A percentile compares a stretch with the other conserved stretches of the same genome.
phyloP scores from a whole-genome alignment of 352 stramenopile genomes.

The Globisporangium recalcitrans region DNA sequence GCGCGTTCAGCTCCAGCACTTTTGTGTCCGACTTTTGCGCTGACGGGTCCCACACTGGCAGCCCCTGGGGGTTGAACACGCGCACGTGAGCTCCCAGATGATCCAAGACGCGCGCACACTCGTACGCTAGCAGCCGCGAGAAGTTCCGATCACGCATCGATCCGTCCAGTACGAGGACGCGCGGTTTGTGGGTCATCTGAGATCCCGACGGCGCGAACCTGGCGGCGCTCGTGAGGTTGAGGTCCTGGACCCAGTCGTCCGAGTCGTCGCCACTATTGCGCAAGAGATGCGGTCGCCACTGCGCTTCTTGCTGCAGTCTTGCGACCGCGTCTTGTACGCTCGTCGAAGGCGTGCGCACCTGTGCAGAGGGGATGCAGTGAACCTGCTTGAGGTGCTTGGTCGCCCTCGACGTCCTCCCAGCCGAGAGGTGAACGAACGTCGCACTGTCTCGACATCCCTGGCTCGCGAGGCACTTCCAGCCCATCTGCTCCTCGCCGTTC shows the following conservation, averaged over 20 bases:
- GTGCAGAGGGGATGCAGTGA: not conserved
- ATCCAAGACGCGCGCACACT: constrained; percentile 52
- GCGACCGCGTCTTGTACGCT: not conserved
- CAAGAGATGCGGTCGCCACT: not conserved
- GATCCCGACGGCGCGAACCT: constrained; percentile 15
- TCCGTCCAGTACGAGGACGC: constrained; percentile 54
- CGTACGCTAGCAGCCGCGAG: constrained; percentile 38
- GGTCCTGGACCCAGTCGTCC: constrained; percentile 21
- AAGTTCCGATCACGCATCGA: constrained; percentile 45
- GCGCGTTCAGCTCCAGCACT: constrained; percentile 46
- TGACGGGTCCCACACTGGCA: constrained; percentile 50
- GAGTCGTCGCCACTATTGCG: not conserved
- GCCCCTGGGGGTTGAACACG: constrained; percentile 26
- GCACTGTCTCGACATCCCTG: not conserved
- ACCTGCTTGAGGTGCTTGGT: not conserved
- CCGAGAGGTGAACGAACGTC: not conserved
- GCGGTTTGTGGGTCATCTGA: constrained; percentile 26
- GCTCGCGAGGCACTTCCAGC: not conserved
- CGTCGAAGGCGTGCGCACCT: no score
- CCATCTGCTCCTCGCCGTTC: not conserved
- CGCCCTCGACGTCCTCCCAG: not conserved
- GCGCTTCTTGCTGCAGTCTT: not conserved
- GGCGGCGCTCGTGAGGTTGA: constrained; percentile 17
- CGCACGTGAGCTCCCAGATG: constrained; percentile 49
- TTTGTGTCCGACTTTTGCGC: constrained; percentile 44